Conservation (phyloP, 331 rosid species). For the Prunus yedoensis region DNA sequence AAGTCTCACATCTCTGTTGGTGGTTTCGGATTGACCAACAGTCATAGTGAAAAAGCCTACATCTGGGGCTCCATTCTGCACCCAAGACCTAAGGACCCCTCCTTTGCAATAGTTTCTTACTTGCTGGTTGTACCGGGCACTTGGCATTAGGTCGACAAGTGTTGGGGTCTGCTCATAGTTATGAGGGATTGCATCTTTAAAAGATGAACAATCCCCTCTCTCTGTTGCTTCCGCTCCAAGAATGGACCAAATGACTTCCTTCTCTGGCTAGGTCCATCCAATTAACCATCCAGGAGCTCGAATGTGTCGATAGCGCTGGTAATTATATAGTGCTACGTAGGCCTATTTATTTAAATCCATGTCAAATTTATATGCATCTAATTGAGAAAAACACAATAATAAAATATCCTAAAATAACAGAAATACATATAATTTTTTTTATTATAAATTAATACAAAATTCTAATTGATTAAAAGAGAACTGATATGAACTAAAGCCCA, state of each 20-base stretch:
- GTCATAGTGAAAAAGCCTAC: conserved; percentile 18
- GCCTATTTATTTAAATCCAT: not conserved
- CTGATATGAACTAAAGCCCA: too few species aligned
- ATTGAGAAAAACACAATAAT: too few species aligned
- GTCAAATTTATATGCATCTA: too few species aligned
- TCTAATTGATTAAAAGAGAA: too few species aligned
- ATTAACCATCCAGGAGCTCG: conserved; percentile 19
- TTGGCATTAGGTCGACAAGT: conserved; percentile 22
- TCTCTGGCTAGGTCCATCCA: conserved; percentile 19
- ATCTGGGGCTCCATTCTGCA: conserved; percentile 20
- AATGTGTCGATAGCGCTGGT: conserved; percentile 22
- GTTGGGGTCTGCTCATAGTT: conserved; percentile 6
- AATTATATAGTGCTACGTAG: conserved; percentile 6
- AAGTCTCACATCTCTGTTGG: conserved; percentile 21
- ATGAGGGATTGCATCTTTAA: conserved; percentile 11
- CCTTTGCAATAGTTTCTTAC: conserved; percentile 19
- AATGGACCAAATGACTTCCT: conserved; percentile 18
- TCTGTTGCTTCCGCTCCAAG: conserved; percentile 20
- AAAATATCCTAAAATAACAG: too few species aligned
- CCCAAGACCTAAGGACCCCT: conserved; percentile 31
- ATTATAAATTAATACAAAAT: too few species aligned
- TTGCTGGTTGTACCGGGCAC: conserved; percentile 11
- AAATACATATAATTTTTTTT: too few species aligned
- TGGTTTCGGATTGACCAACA: conserved; percentile 23
- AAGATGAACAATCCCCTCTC: conserved; percentile 25